phyloP scores from a whole-genome alignment of 179 eudicot genomes.

The Beta macrorhiza region DNA sequence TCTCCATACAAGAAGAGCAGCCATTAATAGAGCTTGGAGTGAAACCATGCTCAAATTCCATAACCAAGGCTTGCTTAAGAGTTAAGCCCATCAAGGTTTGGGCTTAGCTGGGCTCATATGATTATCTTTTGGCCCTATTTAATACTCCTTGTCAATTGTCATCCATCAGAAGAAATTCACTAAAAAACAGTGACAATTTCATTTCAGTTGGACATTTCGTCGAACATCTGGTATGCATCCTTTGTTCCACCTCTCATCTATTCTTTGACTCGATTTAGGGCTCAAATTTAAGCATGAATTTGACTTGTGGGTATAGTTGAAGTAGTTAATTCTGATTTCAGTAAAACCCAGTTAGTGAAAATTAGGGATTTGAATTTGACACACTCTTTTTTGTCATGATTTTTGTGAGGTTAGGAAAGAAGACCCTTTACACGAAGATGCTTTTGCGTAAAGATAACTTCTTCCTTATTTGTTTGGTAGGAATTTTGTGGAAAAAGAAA shows the following conservation, averaged over 20 bases:
- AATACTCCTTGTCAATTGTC: not conserved
- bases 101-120: not conserved
- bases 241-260: not conserved
- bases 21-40: too few relatives aligned
- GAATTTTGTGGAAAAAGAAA: slow-evolving; percentile 11
- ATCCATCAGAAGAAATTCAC: not conserved
- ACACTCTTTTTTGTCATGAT: not conserved
- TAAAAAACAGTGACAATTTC: not conserved
- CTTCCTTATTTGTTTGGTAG: slow-evolving; percentile 13
- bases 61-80: not conserved
- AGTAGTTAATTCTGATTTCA: not conserved
- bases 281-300: not conserved
- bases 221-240: slow-evolving; percentile 11
- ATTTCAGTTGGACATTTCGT: slow-evolving; percentile 15
- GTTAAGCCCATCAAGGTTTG: not conserved
- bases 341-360: slow-evolving; percentile 1
- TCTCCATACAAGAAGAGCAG: too few relatives aligned
- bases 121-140: not conserved
- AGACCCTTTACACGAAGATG: not conserved
- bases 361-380: not conserved
- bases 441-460: slow-evolving; percentile 27
- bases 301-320: not conserved
- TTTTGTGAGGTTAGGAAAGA: slow-evolving; percentile 13
- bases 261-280: not conserved
- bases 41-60: too few relatives aligned